These are phyloP conservation scores for Phytophthora sp. DNA, from an alignment of 352 stramenopile genomes.

Conservation along the genomic window DNA sequence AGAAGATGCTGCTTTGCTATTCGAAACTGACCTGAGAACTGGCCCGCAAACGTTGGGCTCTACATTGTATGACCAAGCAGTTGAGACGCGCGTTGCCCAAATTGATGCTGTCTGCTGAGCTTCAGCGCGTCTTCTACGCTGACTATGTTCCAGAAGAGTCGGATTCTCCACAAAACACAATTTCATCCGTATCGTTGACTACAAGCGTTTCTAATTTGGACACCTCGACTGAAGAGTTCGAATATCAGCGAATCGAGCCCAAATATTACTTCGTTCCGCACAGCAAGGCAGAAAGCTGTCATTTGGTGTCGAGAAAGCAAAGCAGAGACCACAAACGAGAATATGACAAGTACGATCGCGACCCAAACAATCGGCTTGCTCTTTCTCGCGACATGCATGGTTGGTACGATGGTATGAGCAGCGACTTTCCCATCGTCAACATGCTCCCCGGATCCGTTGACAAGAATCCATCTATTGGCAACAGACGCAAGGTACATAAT, in stretches of 20 bases:
- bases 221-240: not conserved
- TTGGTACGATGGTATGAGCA: not conserved
- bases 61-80: not conserved
- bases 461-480: slow-evolving; percentile 2
- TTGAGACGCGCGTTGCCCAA: not conserved
- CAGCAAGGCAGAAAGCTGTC: not conserved
- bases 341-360: not conserved
- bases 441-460: not conserved
- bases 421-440: slow-evolving; percentile 2
- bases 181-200: not conserved
- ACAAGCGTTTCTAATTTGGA: not conserved
- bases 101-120: not conserved
- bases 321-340: no score
- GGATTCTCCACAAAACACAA: not conserved
- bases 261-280: not conserved
- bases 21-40: not conserved
- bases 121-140: not conserved
- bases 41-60: not conserved
- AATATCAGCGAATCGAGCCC: not conserved
- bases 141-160: not conserved
- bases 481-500: not conserved
- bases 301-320: not conserved
- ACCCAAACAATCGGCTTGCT: not conserved
- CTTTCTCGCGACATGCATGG: not conserved
- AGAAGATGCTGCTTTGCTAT: not conserved